A percentile compares a stretch with the other conserved stretches of the same genome.
phyloP scores from a whole-genome alignment of 2,329 filamentous ascomycete genomes.

The Pyrenophora seminiperda region DNA sequence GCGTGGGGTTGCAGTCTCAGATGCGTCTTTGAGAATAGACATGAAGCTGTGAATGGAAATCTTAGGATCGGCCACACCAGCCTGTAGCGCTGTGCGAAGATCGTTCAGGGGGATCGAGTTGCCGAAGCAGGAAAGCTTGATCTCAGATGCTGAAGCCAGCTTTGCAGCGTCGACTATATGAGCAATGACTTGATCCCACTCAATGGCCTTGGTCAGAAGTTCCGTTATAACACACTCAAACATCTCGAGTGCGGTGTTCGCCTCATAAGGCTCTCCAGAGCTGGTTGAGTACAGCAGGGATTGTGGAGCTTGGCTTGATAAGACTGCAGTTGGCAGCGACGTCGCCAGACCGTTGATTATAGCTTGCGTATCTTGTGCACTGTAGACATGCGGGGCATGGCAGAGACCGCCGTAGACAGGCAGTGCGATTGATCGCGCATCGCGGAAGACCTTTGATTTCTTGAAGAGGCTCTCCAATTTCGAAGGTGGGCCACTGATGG shows the following conservation, averaged over 20 bases:
- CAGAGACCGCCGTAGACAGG: slow-evolving; percentile 36
- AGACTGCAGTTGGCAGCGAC: slow-evolving; percentile 25
- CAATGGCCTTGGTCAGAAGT: slow-evolving; percentile 21
- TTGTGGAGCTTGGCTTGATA: slow-evolving; percentile 34
- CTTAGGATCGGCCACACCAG: not conserved
- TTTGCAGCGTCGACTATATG: slow-evolving; percentile 16
- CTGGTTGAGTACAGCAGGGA: slow-evolving; percentile 60
- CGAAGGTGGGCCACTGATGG: slow-evolving; percentile 40
- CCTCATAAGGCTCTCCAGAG: slow-evolving; percentile 44
- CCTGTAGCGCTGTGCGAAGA: slow-evolving; percentile 10
- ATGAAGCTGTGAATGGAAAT: slow-evolving; percentile 2
- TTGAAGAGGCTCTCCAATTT: slow-evolving; percentile 31
- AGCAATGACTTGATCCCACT: slow-evolving; percentile 24
- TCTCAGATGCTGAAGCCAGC: not conserved
- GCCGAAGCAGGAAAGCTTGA: slow-evolving; percentile 19
- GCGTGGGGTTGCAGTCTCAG: not conserved
- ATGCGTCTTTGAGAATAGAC: slow-evolving; percentile 1
- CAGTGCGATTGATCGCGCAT: slow-evolving; percentile 25
- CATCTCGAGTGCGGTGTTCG: slow-evolving; percentile 24
- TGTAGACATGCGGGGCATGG: slow-evolving; percentile 38
- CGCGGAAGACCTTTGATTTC: slow-evolving; percentile 28
- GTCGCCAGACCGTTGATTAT: slow-evolving; percentile 30
- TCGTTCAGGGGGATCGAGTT: slow-evolving; percentile 29
- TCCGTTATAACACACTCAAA: slow-evolving; percentile 22
- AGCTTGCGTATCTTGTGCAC: slow-evolving; percentile 29